phyloP scores from a whole-genome alignment of 2,329 filamentous ascomycete species.

The Talaromyces funiculosus region DNA sequence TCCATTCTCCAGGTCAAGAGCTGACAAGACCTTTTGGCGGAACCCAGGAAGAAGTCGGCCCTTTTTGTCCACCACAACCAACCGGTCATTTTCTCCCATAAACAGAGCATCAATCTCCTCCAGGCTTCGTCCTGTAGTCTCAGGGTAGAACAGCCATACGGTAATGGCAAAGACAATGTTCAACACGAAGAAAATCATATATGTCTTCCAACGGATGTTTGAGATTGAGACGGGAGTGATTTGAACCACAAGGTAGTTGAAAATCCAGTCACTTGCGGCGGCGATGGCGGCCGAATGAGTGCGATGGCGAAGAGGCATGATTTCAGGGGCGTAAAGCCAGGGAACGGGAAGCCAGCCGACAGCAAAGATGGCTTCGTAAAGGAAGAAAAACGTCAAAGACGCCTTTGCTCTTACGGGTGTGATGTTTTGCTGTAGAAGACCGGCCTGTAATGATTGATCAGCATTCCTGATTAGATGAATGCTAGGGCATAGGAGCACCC shows the following conservation, averaged over 20 bases:
- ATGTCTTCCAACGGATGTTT: constrained; percentile 21
- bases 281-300: constrained; percentile 15
- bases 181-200: constrained; percentile 21
- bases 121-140: constrained; percentile 15
- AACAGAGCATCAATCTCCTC: constrained; percentile 32
- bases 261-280: constrained; percentile 19
- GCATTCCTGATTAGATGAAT: too few species aligned
- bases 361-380: constrained; percentile 49
- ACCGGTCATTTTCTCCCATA: too few species aligned
- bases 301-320: constrained; percentile 18
- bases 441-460: constrained; percentile 47
- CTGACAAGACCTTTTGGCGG: background rate
- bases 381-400: constrained; percentile 45
- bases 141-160: constrained; percentile 23
- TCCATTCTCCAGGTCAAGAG: background rate
- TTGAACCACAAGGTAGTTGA: constrained; percentile 17
- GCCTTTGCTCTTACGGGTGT: constrained; percentile 10
- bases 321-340: constrained; percentile 22
- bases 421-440: constrained; percentile 33
- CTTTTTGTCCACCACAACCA: too few species aligned
- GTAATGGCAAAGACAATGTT: constrained; percentile 19
- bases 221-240: constrained; percentile 20
- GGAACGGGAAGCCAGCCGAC: constrained; percentile 39
- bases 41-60: background rate
- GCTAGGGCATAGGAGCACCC: too few species aligned